phyloP scores from a whole-genome alignment of 345 rosid genomes.

The Populus tremula region DNA sequence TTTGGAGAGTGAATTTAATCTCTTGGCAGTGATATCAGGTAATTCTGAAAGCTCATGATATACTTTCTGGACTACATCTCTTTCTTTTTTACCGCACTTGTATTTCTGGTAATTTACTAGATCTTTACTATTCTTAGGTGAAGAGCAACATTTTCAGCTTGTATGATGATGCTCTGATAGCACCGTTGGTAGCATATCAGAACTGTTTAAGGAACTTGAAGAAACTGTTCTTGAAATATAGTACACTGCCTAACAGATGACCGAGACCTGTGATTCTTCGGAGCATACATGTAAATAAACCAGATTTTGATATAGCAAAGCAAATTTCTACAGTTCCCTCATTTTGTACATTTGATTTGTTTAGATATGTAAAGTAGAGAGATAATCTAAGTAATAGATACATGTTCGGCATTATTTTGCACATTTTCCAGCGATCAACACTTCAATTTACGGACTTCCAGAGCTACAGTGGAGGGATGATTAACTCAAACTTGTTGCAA shows the following conservation, averaged over 20 bases:
- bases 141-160: conserved; percentile 32
- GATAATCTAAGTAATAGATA: neutral
- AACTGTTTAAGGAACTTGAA: neutral
- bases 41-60: conserved; percentile 11
- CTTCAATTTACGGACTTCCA: no score
- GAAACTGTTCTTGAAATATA: neutral
- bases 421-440: neutral
- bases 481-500: no score
- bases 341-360: neutral
- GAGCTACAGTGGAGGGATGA: no score
- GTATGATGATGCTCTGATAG: conserved; percentile 12
- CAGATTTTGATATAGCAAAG: no score
- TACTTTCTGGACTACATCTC: neutral
- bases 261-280: no score
- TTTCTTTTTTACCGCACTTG: neutral
- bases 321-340: neutral
- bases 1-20: conserved; percentile 67
- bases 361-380: neutral
- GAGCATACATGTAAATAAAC: no score
- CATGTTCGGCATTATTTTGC: neutral
- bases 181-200: neutral
- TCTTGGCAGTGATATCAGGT: conserved; percentile 28
- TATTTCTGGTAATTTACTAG: neutral
- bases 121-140: conserved; percentile 11
- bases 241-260: no score